A percentile compares a stretch with the other conserved stretches of the same genome.
phyloP scores from a whole-genome alignment of 148 eudicot genomes.

The Dianthus caryophyllus region DNA sequence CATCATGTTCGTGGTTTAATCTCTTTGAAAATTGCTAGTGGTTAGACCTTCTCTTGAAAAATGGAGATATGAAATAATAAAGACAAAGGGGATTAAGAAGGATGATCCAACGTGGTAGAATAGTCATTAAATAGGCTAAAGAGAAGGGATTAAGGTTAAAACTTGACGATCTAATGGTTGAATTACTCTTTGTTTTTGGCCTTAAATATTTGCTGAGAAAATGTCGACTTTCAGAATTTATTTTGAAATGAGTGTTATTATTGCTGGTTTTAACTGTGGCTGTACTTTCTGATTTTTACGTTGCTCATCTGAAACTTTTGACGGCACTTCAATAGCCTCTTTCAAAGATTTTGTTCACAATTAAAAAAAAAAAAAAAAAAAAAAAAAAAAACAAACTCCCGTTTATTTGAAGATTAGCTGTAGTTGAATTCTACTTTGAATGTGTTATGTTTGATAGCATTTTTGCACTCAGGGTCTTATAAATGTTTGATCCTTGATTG shows the following conservation, averaged over 20 bases:
- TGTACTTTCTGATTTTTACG: neutral
- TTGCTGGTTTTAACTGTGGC: neutral
- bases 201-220: neutral
- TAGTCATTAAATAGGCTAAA: neutral
- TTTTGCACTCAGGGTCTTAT: neutral
- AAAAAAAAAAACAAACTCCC: too few relatives aligned
- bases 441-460: neutral
- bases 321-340: neutral
- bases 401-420: too few relatives aligned
- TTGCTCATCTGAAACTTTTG: neutral
- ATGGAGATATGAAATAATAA: neutral
- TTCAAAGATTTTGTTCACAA: neutral
- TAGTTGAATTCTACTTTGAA: neutral
- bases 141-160: neutral
- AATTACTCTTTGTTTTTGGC: neutral
- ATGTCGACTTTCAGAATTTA: neutral
- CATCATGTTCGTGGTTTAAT: neutral
- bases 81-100: neutral
- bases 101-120: neutral
- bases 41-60: neutral
- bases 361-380: too few relatives aligned
- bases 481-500: neutral
- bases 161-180: neutral
- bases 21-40: neutral
- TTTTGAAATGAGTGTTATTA: neutral